Conservation (phyloP, 192 early-diverging fungal species). For the Backusella macrospora region DNA sequence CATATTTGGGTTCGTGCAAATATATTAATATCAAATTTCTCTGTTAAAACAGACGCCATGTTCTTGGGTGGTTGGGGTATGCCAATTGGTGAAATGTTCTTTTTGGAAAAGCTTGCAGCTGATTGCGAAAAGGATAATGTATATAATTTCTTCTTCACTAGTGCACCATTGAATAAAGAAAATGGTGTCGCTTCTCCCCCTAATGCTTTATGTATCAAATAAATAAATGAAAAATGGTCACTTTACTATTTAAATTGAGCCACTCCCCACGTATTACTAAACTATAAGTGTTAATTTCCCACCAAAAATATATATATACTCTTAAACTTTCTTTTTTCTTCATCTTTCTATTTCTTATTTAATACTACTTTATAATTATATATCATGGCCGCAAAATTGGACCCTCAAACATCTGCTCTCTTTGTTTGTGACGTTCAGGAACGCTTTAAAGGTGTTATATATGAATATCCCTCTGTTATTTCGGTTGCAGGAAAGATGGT, state of each 20-base stretch:
- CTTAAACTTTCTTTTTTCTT: background rate
- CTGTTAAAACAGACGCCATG: conserved; percentile 19
- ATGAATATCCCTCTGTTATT: conserved; percentile 80
- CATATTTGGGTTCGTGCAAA: background rate
- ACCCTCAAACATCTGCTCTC: conserved; percentile 72
- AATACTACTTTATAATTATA: background rate
- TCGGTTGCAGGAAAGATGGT: conserved; percentile 90
- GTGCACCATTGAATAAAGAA: conserved; percentile 38
- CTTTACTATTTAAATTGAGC: background rate
- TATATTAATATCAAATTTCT: background rate
- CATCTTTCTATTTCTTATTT: background rate
- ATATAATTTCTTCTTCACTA: conserved; percentile 38
- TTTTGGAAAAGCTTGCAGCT: conserved; percentile 32
- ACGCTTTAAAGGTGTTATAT: conserved; percentile 73
- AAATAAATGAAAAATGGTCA: conserved; percentile 12
- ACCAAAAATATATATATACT: background rate
- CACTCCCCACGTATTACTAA: conserved; percentile 4
- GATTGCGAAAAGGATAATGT: conserved; percentile 29
- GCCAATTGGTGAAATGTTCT: conserved; percentile 41
- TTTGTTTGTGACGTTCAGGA: conserved; percentile 96
- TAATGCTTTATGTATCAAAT: conserved; percentile 42
- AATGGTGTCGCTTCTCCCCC: conserved; percentile 36
- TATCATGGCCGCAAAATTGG: conserved; percentile 49
- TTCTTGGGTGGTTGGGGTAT: conserved; percentile 39
- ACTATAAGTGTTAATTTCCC: background rate